Evolutionary conservation across 2,329 filamentous ascomycete genomes (phyloP).

Genomic region (Ustulina deusta): DNA sequence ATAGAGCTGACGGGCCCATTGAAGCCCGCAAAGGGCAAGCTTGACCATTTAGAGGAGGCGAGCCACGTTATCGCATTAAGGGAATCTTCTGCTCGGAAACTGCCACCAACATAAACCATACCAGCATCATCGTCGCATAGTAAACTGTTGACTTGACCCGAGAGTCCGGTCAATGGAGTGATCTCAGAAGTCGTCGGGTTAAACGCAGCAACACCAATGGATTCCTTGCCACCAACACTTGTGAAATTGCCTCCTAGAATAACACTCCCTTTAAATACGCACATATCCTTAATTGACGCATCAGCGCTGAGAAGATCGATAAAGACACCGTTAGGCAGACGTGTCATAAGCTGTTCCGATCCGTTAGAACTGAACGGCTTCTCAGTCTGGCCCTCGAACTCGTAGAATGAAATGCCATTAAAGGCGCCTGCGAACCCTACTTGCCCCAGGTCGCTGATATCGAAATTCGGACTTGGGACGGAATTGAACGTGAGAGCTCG

Average conservation of each 20-base stretch:
- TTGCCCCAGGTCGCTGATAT: slow-evolving; percentile 81
- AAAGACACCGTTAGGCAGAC: slow-evolving; percentile 87
- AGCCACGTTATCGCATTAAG: slow-evolving; percentile 91
- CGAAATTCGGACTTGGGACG: slow-evolving; percentile 77
- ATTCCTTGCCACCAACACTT: slow-evolving; percentile 80
- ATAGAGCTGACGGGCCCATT: slow-evolving; percentile 93
- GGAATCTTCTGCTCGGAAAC: slow-evolving; percentile 82
- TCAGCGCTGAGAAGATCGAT: slow-evolving; percentile 80
- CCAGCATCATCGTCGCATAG: slow-evolving; percentile 82
- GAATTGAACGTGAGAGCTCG: slow-evolving; percentile 69
- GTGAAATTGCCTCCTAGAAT: slow-evolving; percentile 97
- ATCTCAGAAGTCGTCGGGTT: slow-evolving; percentile 78
- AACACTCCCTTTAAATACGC: slow-evolving; percentile 76
- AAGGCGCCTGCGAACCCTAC: slow-evolving; percentile 92
- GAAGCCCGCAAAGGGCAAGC: slow-evolving; percentile 91
- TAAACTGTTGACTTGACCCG: slow-evolving; percentile 83
- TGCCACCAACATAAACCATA: slow-evolving; percentile 91
- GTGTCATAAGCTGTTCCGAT: slow-evolving; percentile 82
- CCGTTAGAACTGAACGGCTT: slow-evolving; percentile 76
- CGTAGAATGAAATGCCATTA: slow-evolving; percentile 88
- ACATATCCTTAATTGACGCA: slow-evolving; percentile 89
- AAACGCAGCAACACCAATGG: slow-evolving; percentile 83
- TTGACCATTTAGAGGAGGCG: slow-evolving; percentile 75
- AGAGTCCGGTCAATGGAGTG: slow-evolving; percentile 81
- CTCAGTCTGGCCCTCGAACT: slow-evolving; percentile 84